Conservation (phyloP, 108 stramenopile species). For the Cyclotella baltica region DNA sequence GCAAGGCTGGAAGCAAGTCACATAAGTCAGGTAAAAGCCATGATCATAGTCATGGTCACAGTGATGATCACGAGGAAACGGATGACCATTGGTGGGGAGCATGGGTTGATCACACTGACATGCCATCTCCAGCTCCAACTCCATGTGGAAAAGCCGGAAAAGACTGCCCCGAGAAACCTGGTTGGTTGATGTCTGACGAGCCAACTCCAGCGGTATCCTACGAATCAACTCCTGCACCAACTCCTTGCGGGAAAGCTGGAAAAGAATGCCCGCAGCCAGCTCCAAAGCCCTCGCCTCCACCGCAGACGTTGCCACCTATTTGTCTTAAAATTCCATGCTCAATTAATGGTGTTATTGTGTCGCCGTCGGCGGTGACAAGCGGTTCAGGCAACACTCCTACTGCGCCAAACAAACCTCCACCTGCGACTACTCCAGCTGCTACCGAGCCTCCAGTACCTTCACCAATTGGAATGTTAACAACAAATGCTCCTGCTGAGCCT, state of each 20-base stretch:
- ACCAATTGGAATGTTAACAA: constrained; percentile 3
- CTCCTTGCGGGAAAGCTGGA: constrained; percentile 13
- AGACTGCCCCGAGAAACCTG: constrained; percentile 11
- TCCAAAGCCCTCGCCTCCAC: background rate
- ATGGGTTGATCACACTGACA: background rate
- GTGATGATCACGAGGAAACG: background rate
- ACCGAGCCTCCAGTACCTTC: constrained; percentile 11
- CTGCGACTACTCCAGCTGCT: background rate
- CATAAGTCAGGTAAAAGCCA: too few species aligned
- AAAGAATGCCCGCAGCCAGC: constrained; percentile 6
- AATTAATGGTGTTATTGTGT: background rate
- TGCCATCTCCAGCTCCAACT: constrained; percentile 20
- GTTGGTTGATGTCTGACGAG: too few species aligned
- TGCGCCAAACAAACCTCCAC: too few species aligned
- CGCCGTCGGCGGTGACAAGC: background rate
- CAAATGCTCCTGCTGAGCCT: background rate
- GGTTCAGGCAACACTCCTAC: background rate
- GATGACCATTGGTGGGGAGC: background rate
- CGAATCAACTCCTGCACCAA: constrained; percentile 5
- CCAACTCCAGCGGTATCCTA: too few species aligned
- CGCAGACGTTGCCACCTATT: constrained; percentile 17
- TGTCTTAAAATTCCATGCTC: constrained; percentile 11
- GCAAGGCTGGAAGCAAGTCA: too few species aligned
- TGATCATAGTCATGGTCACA: too few species aligned
- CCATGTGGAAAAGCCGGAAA: constrained; percentile 29